These are phyloP conservation scores for Trifolium dubium DNA, from an alignment of 306 rosid genomes.

Conservation along the genomic window DNA sequence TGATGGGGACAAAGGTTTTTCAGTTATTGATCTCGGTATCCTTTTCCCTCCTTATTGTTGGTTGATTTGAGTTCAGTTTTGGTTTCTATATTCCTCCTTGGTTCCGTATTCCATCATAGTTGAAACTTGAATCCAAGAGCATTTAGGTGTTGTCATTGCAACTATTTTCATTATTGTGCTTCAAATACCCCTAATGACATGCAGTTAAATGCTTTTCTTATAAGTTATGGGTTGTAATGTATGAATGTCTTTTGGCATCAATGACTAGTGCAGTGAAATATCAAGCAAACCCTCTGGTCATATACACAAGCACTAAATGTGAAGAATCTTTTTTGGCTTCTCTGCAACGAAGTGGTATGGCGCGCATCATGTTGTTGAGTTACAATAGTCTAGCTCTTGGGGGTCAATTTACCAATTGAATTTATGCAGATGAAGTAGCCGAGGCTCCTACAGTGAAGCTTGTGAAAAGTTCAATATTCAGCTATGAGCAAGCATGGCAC, in stretches of 20 bases:
- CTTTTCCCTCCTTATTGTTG: slow-evolving; percentile 43
- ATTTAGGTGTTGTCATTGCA: slow-evolving; percentile 22
- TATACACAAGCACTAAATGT: slow-evolving; percentile 88
- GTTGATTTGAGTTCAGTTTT: slow-evolving; percentile 37
- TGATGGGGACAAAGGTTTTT: slow-evolving; percentile 77
- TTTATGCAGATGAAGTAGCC: slow-evolving; percentile 68
- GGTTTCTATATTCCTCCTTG: slow-evolving; percentile 35
- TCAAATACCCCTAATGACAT: slow-evolving; percentile 6
- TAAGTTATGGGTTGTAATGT: slow-evolving; percentile 29
- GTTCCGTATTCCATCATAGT: slow-evolving; percentile 34
- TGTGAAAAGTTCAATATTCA: slow-evolving; percentile 89
- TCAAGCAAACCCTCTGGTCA: slow-evolving; percentile 87
- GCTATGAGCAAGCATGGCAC: slow-evolving; percentile 99
- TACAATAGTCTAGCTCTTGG: slow-evolving; percentile 34
- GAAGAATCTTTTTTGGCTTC: slow-evolving; percentile 91
- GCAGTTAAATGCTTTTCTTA: slow-evolving; percentile 9
- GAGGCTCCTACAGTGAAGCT: slow-evolving; percentile 80
- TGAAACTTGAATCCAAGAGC: slow-evolving; percentile 31
- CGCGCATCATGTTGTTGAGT: slow-evolving; percentile 35
- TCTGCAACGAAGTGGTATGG: slow-evolving; percentile 81
- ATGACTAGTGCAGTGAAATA: slow-evolving; percentile 70
- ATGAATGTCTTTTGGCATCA: slow-evolving; percentile 41
- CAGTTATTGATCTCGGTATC: slow-evolving; percentile 85
- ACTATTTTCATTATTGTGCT: background rate
- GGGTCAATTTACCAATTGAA: slow-evolving; percentile 48